Conservation (phyloP, 139 green algal genomes). For the Tetradesmus lagerheimii region DNA sequence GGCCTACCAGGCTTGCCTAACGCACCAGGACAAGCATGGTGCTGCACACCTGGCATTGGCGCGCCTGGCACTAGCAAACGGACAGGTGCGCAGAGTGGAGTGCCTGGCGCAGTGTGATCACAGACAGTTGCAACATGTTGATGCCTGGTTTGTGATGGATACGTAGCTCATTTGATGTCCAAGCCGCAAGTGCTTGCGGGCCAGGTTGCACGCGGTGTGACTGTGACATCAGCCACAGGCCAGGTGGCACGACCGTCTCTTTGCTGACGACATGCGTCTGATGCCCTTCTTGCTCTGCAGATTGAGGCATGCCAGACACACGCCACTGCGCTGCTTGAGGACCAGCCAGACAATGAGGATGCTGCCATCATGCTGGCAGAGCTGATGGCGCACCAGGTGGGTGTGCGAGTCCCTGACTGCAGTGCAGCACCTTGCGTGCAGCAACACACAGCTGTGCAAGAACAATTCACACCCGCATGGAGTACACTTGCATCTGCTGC, state of each 20-base stretch:
- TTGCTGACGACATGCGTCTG: background rate
- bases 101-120: too few relatives aligned
- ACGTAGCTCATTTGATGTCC: too few relatives aligned
- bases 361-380: slow-evolving; percentile 86
- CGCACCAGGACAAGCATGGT: slow-evolving; percentile 58
- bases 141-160: too few relatives aligned
- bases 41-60: slow-evolving; percentile 65
- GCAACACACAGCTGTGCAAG: too few relatives aligned
- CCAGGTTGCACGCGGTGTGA: too few relatives aligned
- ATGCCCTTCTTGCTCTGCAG: background rate
- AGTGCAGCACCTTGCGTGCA: too few relatives aligned
- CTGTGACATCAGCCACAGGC: too few relatives aligned
- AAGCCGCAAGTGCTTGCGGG: too few relatives aligned
- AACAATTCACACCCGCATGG: too few relatives aligned
- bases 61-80: slow-evolving; percentile 67
- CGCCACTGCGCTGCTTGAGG: slow-evolving; percentile 73
- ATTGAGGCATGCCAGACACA: slow-evolving; percentile 53
- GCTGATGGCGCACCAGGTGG: slow-evolving; percentile 81
- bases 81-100: slow-evolving; percentile 67
- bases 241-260: too few relatives aligned
- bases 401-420: background rate
- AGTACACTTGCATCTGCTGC: background rate
- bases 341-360: slow-evolving; percentile 79
- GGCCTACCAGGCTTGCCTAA: slow-evolving; percentile 69
- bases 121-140: too few relatives aligned